Evolutionary conservation across 495 filamentous ascomycete genomes (phyloP), one percentile per base, ranked within the genome.

Genomic region (Lineolata rhizophorae): DNA sequence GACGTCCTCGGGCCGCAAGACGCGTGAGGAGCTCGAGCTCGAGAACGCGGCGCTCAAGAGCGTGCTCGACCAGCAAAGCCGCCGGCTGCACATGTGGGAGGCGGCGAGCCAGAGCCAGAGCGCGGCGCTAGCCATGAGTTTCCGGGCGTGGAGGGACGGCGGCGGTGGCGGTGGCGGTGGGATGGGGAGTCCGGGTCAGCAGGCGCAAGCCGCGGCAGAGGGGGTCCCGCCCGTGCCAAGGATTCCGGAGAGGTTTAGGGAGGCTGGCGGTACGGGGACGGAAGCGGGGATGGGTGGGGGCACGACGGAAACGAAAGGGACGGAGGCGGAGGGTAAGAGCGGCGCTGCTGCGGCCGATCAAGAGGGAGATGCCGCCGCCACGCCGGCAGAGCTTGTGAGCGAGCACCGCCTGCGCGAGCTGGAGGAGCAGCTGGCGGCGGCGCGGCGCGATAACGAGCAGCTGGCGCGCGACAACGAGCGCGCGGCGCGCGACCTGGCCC

Each of bases 61-160:
- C 18, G 61, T 76, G 32, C 63, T 81, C 11, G 81, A 94, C 43
- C 72, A 73, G 17, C 56, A 87, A n/a, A 72, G 67, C 31, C 73
- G 68, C 32, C 61, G 83, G 0, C 60, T 94, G 9, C 70, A 79
- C 37, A 73, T 78, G 40, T 94, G 85, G 57, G 82, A 94, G 51
- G 68, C 76, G 31, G 74, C 72, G 43, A 72, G 77, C 1, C 83
- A 92, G 48, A 76, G 68, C 30, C 79, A 72, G 5, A 76, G 69
- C 13, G 65, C 81, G 53, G 79, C 76, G 1, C 57, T 94, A 5
- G 73, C 75, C 1, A 56, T 92, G 5, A 83, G 75, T 41, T 61
- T 90, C 38, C 64, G 77, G 29, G 60, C 74, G 15, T 4, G 9
- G 18, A 15, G 18, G 8, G 5, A 9, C 10, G 6, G 9, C 9